A percentile compares a stretch with the other conserved stretches of the same genome.
phyloP scores from a whole-genome alignment of 1,284 basidiomycete genomes.

The Marasmius tenuissimus region DNA sequence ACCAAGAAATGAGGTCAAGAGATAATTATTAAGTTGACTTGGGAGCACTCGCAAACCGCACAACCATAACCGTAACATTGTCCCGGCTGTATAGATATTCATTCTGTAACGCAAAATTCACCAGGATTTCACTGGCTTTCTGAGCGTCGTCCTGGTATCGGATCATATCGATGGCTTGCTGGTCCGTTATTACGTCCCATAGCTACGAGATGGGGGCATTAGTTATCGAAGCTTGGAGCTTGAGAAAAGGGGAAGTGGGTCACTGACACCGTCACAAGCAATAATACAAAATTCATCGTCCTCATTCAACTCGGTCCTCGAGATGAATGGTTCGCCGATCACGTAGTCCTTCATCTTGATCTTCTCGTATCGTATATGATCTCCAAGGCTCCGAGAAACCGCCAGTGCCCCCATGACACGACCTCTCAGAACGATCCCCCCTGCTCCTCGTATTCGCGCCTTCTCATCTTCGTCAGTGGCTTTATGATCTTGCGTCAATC shows the following conservation, averaged over 20 bases:
- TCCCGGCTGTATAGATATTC: conserved; percentile 60
- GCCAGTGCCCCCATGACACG: conserved; percentile 85
- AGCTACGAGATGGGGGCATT: conserved; percentile 43
- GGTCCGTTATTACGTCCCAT: conserved; percentile 85
- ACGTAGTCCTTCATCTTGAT: conserved; percentile 85
- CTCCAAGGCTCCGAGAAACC: conserved; percentile 82
- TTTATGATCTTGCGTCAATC: conserved; percentile 89
- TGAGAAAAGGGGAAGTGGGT: neutral
- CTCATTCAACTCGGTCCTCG: conserved; percentile 73
- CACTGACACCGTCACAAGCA: conserved; percentile 82
- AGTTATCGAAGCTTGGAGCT: conserved; percentile 7
- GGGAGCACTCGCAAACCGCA: conserved; percentile 41
- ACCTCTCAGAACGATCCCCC: conserved; percentile 88
- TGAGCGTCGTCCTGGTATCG: conserved; percentile 64
- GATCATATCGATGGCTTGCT: conserved; percentile 77
- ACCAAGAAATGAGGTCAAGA: neutral
- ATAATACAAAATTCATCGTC: conserved; percentile 84
- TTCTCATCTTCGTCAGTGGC: conserved; percentile 84
- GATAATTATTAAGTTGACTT: neutral
- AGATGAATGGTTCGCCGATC: conserved; percentile 87
- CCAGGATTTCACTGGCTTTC: conserved; percentile 64
- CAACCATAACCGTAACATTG: conserved; percentile 63
- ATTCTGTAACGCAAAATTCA: conserved; percentile 69
- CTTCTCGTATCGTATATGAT: conserved; percentile 49
- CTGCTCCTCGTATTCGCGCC: conserved; percentile 83